Evolutionary conservation across 768 basidiomycete genomes (phyloP).

Genomic region (Lactarius sp.): DNA sequence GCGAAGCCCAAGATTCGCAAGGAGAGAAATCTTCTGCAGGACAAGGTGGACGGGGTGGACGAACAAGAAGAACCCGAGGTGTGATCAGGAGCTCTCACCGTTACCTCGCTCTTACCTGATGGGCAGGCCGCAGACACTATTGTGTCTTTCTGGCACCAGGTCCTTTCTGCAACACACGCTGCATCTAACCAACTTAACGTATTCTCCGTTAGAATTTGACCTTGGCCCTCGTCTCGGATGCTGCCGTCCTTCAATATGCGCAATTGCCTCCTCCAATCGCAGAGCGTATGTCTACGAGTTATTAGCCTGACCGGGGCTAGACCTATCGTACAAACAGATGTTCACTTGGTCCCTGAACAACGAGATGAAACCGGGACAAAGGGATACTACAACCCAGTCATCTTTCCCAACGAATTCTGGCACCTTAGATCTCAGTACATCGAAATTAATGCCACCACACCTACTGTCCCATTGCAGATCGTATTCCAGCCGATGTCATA

Average conservation of each 20-base stretch:
- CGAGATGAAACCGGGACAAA: conserved; percentile 62
- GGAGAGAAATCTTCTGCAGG: conserved; percentile 70
- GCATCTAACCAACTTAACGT: conserved; percentile 4
- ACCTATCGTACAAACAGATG: conserved; percentile 41
- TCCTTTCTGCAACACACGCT: conserved; percentile 31
- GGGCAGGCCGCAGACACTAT: conserved; percentile 34
- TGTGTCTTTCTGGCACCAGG: conserved; percentile 80
- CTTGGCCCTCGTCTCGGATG: conserved; percentile 76
- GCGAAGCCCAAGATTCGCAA: conserved; percentile 69
- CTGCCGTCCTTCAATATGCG: conserved; percentile 45
- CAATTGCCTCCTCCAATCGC: conserved; percentile 54
- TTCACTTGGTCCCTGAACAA: conserved; percentile 52
- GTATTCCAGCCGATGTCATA: conserved; percentile 81
- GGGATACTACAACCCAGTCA: conserved; percentile 78
- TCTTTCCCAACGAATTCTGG: conserved; percentile 97
- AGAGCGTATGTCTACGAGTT: conserved; percentile 48
- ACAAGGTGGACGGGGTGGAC: conserved; percentile 37
- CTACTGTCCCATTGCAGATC: conserved; percentile 72
- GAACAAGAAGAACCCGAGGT: conserved; percentile 51
- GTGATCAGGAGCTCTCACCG: conserved; percentile 13
- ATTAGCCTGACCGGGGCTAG: neutral
- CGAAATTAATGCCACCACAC: conserved; percentile 83
- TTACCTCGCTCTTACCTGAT: conserved; percentile 6
- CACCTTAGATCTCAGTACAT: conserved; percentile 73
- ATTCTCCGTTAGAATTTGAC: conserved; percentile 66